These are phyloP conservation scores for Solidago caesia DNA, from an alignment of 129 eudicot species.

Conservation along the genomic window DNA sequence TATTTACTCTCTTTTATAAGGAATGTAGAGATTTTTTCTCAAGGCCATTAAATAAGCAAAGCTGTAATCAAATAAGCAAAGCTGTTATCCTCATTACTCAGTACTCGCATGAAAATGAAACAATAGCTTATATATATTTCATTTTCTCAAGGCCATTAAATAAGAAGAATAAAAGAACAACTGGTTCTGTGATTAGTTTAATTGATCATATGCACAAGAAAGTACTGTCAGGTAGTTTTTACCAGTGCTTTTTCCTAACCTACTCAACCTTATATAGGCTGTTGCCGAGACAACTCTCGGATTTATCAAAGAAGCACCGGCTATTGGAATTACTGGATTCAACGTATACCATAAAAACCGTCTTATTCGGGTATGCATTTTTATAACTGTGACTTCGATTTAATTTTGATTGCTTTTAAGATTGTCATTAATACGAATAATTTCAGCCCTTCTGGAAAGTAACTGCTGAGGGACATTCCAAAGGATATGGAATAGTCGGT, in stretches of 20 bases:
- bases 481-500: conserved; percentile 89
- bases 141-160: too few species aligned
- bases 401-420: not conserved
- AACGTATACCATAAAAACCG: conserved; percentile 96
- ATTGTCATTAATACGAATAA: conserved; percentile 9
- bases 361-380: conserved; percentile 73
- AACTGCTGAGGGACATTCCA: conserved; percentile 69
- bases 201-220: conserved; percentile 22
- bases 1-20: not conserved
- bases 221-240: not conserved
- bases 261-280: conserved; percentile 46
- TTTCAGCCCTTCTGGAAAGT: conserved; percentile 97
- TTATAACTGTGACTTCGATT: not conserved
- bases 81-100: not conserved
- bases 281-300: conserved; percentile 72
- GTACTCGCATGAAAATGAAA: not conserved
- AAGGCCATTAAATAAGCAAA: not conserved
- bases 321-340: conserved; percentile 61
- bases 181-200: not conserved
- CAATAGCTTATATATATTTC: not conserved
- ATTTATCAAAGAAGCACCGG: conserved; percentile 84
- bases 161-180: not conserved
- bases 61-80: not conserved
- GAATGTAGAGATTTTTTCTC: not conserved
- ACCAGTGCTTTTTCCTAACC: not conserved